Evolutionary conservation across 768 basidiomycete genomes (phyloP), one percentile per base, ranked within the genome.

Genomic region (Asterophora parasitica): DNA sequence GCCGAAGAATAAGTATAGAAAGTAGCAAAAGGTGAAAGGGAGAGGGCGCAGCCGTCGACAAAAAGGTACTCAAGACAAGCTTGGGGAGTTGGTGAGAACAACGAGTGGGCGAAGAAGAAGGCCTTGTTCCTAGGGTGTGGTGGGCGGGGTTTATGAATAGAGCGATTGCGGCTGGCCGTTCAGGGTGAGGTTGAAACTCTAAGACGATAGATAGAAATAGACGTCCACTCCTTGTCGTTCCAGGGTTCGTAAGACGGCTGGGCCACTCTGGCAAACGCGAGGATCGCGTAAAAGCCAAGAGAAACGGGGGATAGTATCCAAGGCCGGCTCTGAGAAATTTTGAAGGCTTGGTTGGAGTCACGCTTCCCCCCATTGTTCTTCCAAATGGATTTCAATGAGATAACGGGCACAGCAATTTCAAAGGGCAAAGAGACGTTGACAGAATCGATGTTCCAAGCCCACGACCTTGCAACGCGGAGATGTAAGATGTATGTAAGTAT

Each of bases 31-130:
- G 49, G 49, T 59, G 55, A 50, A 57, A 43, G 52, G 49, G 47
- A 56, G 49, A 59, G 57, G 49, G 59, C 61, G 42, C 59, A 60
- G 58, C 56, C 59, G 53, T 56, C 39, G 34, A 47, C 15, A 46
- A 49, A 41, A 32, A 54, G 49, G 23, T 23, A 23, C 23, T 41
- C 45, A 44, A 55, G 48, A 55, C 46, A 51, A 46, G 27, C 26
- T 31, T 46, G 42, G 32, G 37, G 46, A 48, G 35, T 26, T 46
- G 36, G 52, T 27, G 32, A 42, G 49, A 52, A 53, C 46, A 39
- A 42, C 36, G 31, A 34, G 44, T 20, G 37, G 46, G 4, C 23
- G 40, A 34, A 35, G 48, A 46, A 50, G 53, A 54, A 58, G 49
- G 48, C 35, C 4, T 15, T 26, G 30, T 46, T 41, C 31, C 44